Percentiles rank a stretch among this genome's conserved stretches.
phyloP scores from a whole-genome alignment of 768 basidiomycete genomes.

The Polyporus arcularius region DNA sequence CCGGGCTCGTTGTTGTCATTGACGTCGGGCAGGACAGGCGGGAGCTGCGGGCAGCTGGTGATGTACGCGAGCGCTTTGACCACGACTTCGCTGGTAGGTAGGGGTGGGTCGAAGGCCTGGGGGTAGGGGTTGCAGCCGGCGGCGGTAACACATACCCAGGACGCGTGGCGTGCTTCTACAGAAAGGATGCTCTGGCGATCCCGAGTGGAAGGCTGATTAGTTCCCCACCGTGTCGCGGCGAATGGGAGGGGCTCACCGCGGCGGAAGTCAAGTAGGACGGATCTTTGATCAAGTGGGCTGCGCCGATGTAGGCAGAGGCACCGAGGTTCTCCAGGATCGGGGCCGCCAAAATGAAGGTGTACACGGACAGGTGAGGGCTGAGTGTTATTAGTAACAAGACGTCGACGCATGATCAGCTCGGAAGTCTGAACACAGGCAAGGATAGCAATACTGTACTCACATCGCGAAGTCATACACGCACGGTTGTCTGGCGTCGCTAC shows the following conservation, averaged over 20 bases:
- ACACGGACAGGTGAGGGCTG: too few species aligned
- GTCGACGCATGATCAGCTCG: too few species aligned
- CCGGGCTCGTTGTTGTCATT: constrained; percentile 47
- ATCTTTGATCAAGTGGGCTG: constrained; percentile 41
- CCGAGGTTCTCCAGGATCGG: constrained; percentile 55
- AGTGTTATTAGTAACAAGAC: too few species aligned
- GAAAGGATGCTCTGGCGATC: constrained; percentile 46
- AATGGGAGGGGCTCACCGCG: constrained; percentile 32
- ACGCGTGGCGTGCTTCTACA: constrained; percentile 53
- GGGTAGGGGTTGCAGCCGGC: constrained; percentile 45
- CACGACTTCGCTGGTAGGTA: constrained; percentile 42
- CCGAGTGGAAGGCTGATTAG: too few species aligned
- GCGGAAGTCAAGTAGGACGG: constrained; percentile 52
- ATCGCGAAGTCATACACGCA: constrained; percentile 58
- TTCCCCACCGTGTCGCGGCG: too few species aligned
- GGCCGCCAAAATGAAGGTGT: constrained; percentile 42
- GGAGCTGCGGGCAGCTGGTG: constrained; percentile 47
- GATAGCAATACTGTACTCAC: too few species aligned
- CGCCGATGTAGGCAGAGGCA: constrained; percentile 61
- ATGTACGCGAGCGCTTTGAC: constrained; percentile 52
- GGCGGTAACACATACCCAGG: constrained; percentile 49
- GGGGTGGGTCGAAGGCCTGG: constrained; percentile 43
- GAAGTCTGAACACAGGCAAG: too few species aligned
- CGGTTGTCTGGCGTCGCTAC: constrained; percentile 44
- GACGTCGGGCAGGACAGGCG: constrained; percentile 43